phyloP scores from a whole-genome alignment of 768 basidiomycete species.

The Trametes cubensis region DNA sequence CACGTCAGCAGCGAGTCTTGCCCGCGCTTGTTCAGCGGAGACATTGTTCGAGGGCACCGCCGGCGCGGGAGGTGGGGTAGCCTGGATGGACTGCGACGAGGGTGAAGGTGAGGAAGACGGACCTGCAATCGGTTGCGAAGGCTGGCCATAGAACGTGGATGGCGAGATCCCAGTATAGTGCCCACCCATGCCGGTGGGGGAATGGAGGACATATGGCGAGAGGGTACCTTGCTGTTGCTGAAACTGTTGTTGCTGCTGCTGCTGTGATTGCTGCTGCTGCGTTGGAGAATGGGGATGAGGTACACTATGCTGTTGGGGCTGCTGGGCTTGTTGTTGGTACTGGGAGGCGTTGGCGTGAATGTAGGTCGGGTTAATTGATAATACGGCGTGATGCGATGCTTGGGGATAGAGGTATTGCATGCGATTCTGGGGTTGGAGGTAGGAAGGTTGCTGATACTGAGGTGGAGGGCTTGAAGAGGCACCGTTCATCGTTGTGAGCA shows the following conservation, averaged over 20 bases:
- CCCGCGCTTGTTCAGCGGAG: slow-evolving; percentile 53
- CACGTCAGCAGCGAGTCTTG: slow-evolving; percentile 53
- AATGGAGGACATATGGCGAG: slow-evolving; percentile 70
- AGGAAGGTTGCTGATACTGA: slow-evolving; percentile 48
- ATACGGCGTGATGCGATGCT: slow-evolving; percentile 41
- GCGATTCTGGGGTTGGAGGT: slow-evolving; percentile 37
- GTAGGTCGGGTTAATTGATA: slow-evolving; percentile 44
- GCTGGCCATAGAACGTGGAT: slow-evolving; percentile 45
- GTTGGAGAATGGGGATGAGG: neutral
- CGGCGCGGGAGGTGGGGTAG: slow-evolving; percentile 37
- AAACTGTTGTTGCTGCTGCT: neutral
- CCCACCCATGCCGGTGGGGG: slow-evolving; percentile 41
- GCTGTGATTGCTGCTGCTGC: neutral
- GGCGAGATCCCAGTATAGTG: slow-evolving; percentile 31
- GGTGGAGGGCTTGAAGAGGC: slow-evolving; percentile 44
- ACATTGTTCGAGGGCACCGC: slow-evolving; percentile 35
- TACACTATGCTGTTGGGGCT: slow-evolving; percentile 31
- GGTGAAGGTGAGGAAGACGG: slow-evolving; percentile 27
- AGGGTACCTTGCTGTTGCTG: slow-evolving; percentile 61
- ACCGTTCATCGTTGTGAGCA: slow-evolving; percentile 60
- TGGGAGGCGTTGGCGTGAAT: slow-evolving; percentile 33
- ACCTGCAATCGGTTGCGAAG: slow-evolving; percentile 38
- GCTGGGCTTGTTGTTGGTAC: slow-evolving; percentile 33
- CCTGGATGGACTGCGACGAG: slow-evolving; percentile 19
- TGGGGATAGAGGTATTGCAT: slow-evolving; percentile 43